Percentiles rank a stretch among this genome's conserved stretches.
These are phyloP conservation scores for Paraglomus occultum DNA, from an alignment of 192 early-diverging fungal genomes.

Conservation along the genomic window DNA sequence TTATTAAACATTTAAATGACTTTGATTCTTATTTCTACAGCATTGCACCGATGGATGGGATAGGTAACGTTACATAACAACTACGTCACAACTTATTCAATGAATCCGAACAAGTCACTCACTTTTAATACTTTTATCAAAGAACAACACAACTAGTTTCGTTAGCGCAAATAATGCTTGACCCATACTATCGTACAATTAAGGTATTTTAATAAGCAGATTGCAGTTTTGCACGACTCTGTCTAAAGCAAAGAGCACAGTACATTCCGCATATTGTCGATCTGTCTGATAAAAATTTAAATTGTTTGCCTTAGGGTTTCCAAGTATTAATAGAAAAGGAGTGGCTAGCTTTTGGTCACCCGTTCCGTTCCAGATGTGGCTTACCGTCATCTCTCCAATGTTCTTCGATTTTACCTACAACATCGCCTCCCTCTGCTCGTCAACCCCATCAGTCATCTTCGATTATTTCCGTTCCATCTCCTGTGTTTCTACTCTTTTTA, in stretches of 20 bases:
- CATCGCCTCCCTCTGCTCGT: not conserved
- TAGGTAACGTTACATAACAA: slow-evolving; percentile 7
- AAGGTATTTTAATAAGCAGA: slow-evolving; percentile 13
- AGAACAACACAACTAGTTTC: slow-evolving; percentile 45
- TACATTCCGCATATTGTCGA: not conserved
- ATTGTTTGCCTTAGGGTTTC: slow-evolving; percentile 26
- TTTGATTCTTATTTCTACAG: slow-evolving; percentile 19
- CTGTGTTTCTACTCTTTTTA: slow-evolving; percentile 44
- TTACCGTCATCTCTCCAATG: not conserved
- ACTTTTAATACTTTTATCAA: not conserved
- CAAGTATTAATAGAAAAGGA: slow-evolving; percentile 46
- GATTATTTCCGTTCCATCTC: slow-evolving; percentile 31
- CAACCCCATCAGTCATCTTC: slow-evolving; percentile 10
- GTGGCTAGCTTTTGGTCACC: slow-evolving; percentile 43
- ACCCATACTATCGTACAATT: slow-evolving; percentile 43
- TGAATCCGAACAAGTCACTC: too few species aligned
- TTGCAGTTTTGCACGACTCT: too few species aligned
- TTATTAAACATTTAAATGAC: not conserved
- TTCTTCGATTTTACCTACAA: not conserved
- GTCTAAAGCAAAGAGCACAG: too few species aligned
- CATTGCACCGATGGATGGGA: slow-evolving; percentile 51
- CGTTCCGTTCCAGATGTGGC: slow-evolving; percentile 38
- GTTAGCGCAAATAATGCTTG: slow-evolving; percentile 41
- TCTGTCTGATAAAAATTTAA: not conserved
- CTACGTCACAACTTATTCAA: not conserved